These are phyloP conservation scores for Lecanicillium sp. DNA, from an alignment of 2,329 filamentous ascomycete genomes.

Conservation along the genomic window DNA sequence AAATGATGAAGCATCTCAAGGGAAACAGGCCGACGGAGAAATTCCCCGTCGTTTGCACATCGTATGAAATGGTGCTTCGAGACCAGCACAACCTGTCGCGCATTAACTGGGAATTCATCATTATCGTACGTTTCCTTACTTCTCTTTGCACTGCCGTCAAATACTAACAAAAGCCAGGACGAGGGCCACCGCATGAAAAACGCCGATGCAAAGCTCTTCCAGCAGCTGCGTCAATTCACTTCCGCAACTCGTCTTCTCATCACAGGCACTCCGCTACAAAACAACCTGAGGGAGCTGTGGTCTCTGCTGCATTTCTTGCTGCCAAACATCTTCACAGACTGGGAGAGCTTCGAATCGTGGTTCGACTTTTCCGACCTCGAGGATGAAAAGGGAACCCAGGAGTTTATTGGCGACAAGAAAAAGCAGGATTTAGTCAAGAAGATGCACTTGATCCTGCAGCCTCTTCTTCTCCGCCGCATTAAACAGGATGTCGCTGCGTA, in stretches of 20 bases:
- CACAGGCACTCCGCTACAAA: conserved; percentile 90
- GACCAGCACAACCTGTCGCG: conserved; percentile 74
- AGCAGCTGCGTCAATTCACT: conserved; percentile 77
- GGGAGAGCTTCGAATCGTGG: conserved; percentile 90
- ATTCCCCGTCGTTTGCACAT: conserved; percentile 90
- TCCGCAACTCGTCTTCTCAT: conserved; percentile 89
- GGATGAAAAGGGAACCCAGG: conserved; percentile 69
- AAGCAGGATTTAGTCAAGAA: conserved; percentile 51
- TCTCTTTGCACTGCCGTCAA: neutral
- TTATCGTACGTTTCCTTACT: conserved; percentile 54
- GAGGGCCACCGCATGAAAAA: conserved; percentile 98
- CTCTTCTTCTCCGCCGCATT: conserved; percentile 76
- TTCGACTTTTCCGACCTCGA: conserved; percentile 93
- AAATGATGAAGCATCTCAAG: conserved; percentile 61
- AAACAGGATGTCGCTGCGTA: conserved; percentile 89
- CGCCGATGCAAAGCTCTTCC: conserved; percentile 83
- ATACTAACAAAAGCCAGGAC: conserved; percentile 45
- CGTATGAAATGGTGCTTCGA: conserved; percentile 91
- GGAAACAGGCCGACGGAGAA: conserved; percentile 48
- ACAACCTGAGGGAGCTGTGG: conserved; percentile 93
- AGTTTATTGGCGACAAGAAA: conserved; percentile 70
- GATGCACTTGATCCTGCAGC: conserved; percentile 87
- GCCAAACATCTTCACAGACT: conserved; percentile 85
- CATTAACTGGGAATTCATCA: conserved; percentile 95
- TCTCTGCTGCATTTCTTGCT: conserved; percentile 88